A percentile compares a stretch with the other conserved stretches of the same genome.
Evolutionary conservation across 768 basidiomycete genomes (phyloP).

Genomic region (Lactarius quietus): DNA sequence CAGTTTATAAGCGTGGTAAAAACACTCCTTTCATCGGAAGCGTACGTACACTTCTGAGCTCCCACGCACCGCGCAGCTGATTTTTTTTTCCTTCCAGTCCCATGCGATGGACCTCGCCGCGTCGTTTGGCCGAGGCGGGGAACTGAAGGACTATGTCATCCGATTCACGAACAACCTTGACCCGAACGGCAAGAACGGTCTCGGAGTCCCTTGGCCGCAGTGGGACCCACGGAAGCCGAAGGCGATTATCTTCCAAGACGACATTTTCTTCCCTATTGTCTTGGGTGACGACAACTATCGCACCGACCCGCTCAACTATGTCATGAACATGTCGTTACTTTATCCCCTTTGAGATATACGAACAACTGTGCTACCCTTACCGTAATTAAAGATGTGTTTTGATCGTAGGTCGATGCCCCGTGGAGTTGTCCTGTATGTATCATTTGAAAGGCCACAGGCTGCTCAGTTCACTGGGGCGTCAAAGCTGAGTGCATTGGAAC

Average conservation of each 20-base stretch:
- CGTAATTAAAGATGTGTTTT: neutral
- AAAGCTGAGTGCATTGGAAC: too few species aligned
- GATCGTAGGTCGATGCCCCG: too few species aligned
- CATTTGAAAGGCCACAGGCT: too few species aligned
- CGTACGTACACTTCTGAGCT: constrained; percentile 1
- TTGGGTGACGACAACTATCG: constrained; percentile 20
- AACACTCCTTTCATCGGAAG: constrained; percentile 14
- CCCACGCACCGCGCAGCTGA: neutral
- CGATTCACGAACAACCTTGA: constrained; percentile 20
- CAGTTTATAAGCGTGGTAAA: constrained; percentile 24
- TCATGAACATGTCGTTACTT: constrained; percentile 17
- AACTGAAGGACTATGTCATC: constrained; percentile 23
- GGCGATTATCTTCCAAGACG: constrained; percentile 19
- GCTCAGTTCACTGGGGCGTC: too few species aligned
- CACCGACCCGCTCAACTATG: constrained; percentile 3
- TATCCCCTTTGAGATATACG: constrained; percentile 16
- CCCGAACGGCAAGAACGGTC: constrained; percentile 19
- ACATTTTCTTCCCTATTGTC: constrained; percentile 5
- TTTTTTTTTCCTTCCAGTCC: neutral
- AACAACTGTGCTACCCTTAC: neutral
- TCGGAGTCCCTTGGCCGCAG: constrained; percentile 20
- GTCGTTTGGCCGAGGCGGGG: constrained; percentile 1
- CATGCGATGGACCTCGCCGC: constrained; percentile 14
- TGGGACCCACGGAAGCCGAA: constrained; percentile 14
- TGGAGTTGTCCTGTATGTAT: too few species aligned